Evolutionary conservation across 306 rosid genomes (phyloP), one percentile per base, ranked within the genome.

Genomic region (Prunus mira): DNA sequence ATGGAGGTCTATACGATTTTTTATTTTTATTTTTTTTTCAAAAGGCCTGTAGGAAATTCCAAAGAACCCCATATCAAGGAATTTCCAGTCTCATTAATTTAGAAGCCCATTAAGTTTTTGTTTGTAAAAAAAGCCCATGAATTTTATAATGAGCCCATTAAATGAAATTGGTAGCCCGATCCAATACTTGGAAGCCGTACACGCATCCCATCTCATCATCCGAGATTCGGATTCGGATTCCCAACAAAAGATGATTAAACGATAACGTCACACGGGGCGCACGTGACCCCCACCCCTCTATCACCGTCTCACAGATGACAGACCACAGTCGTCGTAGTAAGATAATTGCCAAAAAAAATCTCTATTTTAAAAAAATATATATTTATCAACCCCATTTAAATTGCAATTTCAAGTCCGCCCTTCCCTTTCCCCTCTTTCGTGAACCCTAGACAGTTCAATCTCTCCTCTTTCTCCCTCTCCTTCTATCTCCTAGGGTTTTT

Each of bases 391-490:
- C 73, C 55, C 80, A 81, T 71, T 78, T 77, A 54, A 79, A 81
- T 68, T 67, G 49, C 28, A 49, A 67, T 12, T 76, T 83, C 81
- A 76, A 19, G 81, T 83, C 87, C 82, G 84, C 65, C 38, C 45
- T 63, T 80, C 54, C n/a, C 41, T 18, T 54, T 47, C 55, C 38
- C 62, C 41, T 34, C 67, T 27, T 47, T 19, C 41, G 18, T 51
- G 82, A 77, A 64, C 85, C 80, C 85, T 83, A 86, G 71, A 56
- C 49, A 12, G 12, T 27, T 74, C 69, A 73, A 73, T 73, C 52
- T 8, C 11, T 22, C 34, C 49, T 19, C 46, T 60, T 57, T 66
- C 66, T 43, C 73, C 4, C 68, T 19, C 49, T 11, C 45, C 45
- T 11, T 67, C 14, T 49, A 34, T 27, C 34, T 32, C 30, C 70